A percentile compares a stretch with the other conserved stretches of the same genome.
phyloP scores from a whole-genome alignment of 306 rosid genomes.

The Cicer cuneatum region DNA sequence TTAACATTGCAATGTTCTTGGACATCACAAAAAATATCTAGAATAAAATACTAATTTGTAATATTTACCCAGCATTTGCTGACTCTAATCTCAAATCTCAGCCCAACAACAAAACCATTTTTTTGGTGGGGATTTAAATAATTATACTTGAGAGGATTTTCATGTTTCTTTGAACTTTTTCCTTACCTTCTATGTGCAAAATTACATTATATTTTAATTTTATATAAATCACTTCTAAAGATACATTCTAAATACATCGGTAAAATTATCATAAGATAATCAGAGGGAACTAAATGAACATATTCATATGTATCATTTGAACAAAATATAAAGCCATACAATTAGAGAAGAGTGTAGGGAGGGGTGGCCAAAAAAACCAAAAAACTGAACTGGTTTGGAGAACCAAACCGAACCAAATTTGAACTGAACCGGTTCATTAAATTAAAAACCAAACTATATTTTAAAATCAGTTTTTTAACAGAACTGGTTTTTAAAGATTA shows the following conservation, averaged over 20 bases:
- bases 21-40: slow-evolving; percentile 13
- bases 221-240: slow-evolving; percentile 19
- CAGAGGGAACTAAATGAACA: slow-evolving; percentile 21
- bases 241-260: background rate
- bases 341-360: slow-evolving; percentile 43
- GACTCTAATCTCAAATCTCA: slow-evolving; percentile 17
- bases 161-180: background rate
- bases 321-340: slow-evolving; percentile 18
- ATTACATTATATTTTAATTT: slow-evolving; percentile 7
- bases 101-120: slow-evolving; percentile 2
- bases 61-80: slow-evolving; percentile 18
- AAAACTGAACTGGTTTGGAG: too few species aligned
- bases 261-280: slow-evolving; percentile 12
- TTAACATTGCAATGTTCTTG: slow-evolving; percentile 13
- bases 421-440: too few species aligned
- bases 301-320: background rate
- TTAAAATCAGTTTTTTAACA: too few species aligned
- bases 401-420: too few species aligned
- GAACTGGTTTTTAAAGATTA: too few species aligned
- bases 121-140: background rate
- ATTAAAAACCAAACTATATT: too few species aligned
- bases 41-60: slow-evolving; percentile 2
- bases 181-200: slow-evolving; percentile 5
- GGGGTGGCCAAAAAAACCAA: too few species aligned
- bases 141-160: background rate